These are phyloP conservation scores for Globisporangium heterothallicum DNA, from an alignment of 352 stramenopile genomes.

Conservation along the genomic window DNA sequence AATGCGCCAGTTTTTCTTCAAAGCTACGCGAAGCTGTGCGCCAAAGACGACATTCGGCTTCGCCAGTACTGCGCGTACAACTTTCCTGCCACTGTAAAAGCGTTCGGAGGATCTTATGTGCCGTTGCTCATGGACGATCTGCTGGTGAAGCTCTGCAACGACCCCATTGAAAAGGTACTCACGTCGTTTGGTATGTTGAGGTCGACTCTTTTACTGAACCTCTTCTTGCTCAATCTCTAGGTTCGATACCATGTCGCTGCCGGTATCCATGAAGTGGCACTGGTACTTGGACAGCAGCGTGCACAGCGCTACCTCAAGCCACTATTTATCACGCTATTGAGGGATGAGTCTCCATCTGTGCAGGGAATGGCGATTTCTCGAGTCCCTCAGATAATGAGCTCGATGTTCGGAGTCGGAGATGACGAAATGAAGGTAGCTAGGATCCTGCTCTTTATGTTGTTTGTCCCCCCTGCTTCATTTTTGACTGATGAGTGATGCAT, in stretches of 20 bases:
- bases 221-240: constrained; percentile 12
- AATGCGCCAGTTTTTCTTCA: constrained; percentile 45
- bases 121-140: constrained; percentile 71
- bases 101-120: constrained; percentile 48
- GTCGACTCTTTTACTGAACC: not conserved
- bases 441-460: not conserved
- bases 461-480: not conserved
- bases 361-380: constrained; percentile 59
- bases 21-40: constrained; percentile 55
- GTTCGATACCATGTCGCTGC: constrained; percentile 62
- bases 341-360: constrained; percentile 53
- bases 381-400: constrained; percentile 41
- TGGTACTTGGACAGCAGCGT: constrained; percentile 55
- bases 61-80: constrained; percentile 72
- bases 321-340: constrained; percentile 47
- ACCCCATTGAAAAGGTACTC: constrained; percentile 41
- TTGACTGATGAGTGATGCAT: not conserved
- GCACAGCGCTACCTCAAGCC: constrained; percentile 59
- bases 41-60: constrained; percentile 49
- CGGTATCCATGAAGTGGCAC: constrained; percentile 67
- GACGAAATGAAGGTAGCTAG: constrained; percentile 63
- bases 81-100: constrained; percentile 73
- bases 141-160: constrained; percentile 48
- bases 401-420: constrained; percentile 43
- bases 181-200: too few relatives aligned